These are phyloP conservation scores for Dactylellina parvicollis DNA, from an alignment of 2,329 filamentous ascomycete genomes.

Conservation along the genomic window DNA sequence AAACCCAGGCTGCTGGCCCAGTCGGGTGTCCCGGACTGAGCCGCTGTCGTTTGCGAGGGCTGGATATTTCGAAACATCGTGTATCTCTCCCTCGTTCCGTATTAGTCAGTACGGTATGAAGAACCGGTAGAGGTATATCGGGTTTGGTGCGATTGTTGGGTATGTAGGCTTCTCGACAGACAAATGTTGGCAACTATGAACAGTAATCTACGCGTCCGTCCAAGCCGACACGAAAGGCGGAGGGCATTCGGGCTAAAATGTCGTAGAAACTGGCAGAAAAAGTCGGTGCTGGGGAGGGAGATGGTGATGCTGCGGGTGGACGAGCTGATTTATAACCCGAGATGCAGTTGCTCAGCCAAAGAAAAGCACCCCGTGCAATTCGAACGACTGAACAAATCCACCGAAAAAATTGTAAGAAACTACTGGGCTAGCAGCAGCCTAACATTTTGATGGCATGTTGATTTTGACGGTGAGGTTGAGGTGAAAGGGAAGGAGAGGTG, in stretches of 20 bases:
- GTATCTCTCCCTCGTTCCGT: background rate
- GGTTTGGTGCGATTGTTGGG: background rate
- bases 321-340: constrained; percentile 13
- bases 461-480: background rate
- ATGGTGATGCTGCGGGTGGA: background rate
- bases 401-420: background rate
- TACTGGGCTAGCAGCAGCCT: background rate
- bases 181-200: background rate
- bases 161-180: background rate
- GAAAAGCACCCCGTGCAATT: background rate
- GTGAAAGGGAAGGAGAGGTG: background rate
- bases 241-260: constrained; percentile 1
- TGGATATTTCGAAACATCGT: constrained; percentile 22
- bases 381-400: background rate
- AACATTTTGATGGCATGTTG: constrained; percentile 22
- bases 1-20: constrained; percentile 8
- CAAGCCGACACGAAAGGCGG: background rate
- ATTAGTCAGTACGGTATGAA: background rate
- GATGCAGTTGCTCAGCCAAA: background rate
- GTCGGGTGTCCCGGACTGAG: constrained; percentile 4
- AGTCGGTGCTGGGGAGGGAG: background rate
- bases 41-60: background rate
- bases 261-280: constrained; percentile 2
- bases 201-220: constrained; percentile 24
- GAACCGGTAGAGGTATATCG: background rate